Evolutionary conservation across 495 filamentous ascomycete species (phyloP).

Genomic region (Penicillium herquei): DNA sequence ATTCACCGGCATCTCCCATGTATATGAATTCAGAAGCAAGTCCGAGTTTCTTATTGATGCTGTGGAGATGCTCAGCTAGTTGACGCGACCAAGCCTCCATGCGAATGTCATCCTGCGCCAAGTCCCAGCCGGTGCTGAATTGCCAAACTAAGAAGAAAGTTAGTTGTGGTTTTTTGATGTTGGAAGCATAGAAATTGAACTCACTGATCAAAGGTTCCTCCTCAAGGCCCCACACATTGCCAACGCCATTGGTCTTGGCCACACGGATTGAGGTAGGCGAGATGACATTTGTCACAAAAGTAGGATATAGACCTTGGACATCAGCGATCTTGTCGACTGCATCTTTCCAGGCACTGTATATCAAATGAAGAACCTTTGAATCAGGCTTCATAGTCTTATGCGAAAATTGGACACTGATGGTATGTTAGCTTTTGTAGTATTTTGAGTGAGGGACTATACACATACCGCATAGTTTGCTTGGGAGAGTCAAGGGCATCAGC

Average conservation of each 20-base stretch:
- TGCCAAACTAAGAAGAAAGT: constrained; percentile 22
- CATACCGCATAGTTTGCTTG: constrained; percentile 30
- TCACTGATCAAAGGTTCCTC: constrained; percentile 22
- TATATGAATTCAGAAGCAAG: constrained; percentile 26
- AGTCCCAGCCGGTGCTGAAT: constrained; percentile 28
- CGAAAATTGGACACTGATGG: constrained; percentile 22
- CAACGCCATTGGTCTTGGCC: constrained; percentile 24
- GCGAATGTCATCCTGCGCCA: constrained; percentile 27
- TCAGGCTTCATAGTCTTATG: constrained; percentile 26
- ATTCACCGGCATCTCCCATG: constrained; percentile 40
- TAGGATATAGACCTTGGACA: constrained; percentile 27
- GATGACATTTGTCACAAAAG: constrained; percentile 25
- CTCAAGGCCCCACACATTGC: constrained; percentile 41
- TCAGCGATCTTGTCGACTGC: constrained; percentile 22
- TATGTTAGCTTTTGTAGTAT: neutral
- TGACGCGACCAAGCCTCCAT: constrained; percentile 29
- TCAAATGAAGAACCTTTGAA: constrained; percentile 13
- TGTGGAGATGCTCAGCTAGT: constrained; percentile 19
- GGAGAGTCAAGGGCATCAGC: constrained; percentile 21
- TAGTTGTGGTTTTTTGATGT: too few relatives aligned
- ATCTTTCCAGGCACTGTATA: constrained; percentile 28
- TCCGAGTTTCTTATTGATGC: constrained; percentile 12
- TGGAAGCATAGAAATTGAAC: neutral
- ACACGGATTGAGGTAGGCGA: constrained; percentile 13
- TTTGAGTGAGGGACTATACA: neutral